Evolutionary conservation across 208 protist genomes (phyloP).

Genomic region (Leishmania gerbilli): DNA sequence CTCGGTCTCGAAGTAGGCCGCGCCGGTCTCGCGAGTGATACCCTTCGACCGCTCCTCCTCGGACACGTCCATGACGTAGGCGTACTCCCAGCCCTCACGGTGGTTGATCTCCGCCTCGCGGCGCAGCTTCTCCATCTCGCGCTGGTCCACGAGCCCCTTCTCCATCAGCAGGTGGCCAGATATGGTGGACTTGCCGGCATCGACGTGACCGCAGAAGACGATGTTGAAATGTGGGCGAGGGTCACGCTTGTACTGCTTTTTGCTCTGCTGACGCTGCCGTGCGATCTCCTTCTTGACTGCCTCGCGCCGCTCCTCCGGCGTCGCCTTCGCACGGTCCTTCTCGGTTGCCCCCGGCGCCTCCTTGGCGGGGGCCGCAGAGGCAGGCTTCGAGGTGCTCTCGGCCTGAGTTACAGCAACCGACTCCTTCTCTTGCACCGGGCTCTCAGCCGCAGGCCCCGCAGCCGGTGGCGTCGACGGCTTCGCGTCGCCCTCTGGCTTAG

Average conservation of each 20-base stretch:
- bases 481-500: slow-evolving; percentile 26
- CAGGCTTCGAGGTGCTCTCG: slow-evolving; percentile 17
- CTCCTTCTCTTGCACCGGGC: neutral
- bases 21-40: slow-evolving; percentile 98
- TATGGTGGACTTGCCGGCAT: slow-evolving; percentile 99
- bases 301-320: slow-evolving; percentile 69
- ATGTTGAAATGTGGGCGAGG: slow-evolving; percentile 97
- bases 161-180: slow-evolving; percentile 96
- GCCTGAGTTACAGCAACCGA: neutral
- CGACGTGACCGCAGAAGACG: slow-evolving; percentile 99
- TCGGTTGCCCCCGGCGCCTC: slow-evolving; percentile 8
- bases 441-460: neutral
- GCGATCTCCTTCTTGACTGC: slow-evolving; percentile 75
- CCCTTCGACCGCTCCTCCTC: slow-evolving; percentile 98
- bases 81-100: slow-evolving; percentile 97
- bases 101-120: slow-evolving; percentile 97
- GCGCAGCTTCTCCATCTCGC: slow-evolving; percentile 99
- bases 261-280: slow-evolving; percentile 63
- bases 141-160: slow-evolving; percentile 96
- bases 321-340: slow-evolving; percentile 43
- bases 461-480: slow-evolving; percentile 10
- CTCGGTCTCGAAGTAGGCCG: slow-evolving; percentile 96
- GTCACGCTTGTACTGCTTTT: slow-evolving; percentile 80
- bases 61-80: slow-evolving; percentile 99
- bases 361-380: slow-evolving; percentile 28